Base-by-base conservation (phyloP, 768 basidiomycete genomes). In the Boletus pseudo-olivaceus region DNA sequence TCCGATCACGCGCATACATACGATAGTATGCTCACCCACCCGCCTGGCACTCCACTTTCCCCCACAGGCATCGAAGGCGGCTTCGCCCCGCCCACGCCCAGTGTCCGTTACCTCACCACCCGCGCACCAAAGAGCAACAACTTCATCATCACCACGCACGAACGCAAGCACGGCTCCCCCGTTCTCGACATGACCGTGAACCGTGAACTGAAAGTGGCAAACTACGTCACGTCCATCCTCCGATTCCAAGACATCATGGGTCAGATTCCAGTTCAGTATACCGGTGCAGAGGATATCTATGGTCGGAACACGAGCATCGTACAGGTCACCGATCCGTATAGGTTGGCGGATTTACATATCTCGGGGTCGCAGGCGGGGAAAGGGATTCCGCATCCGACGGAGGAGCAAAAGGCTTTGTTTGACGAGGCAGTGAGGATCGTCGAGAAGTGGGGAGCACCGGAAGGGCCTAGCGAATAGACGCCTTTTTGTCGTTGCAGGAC, bases 231-330 rank as follows among this genome's bases (percentile, higher is more conserved):
- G 0, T n/a, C 37, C 3, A 44, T 64, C 23, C 10, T 26, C 19
- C 14, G 85, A 63, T 76, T 92, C 32, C 72, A 84, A 35, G 42
- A 20, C 5, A 85, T 90, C 67, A 69, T 92, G 82, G 83, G 63
- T 44, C 61, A 1, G 80, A 83, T 29, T 38, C 67, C 63, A 3
- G 10, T 30, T 8, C 66, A 67, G 42, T 60, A 66, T 32, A 78
- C 79, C 0, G 85, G 84, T 2, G 82, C 79, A 42, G 73, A 87
- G 67, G 88, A 92, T 63, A 84, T 90, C 49, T 92, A 92, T 58
- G 84, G 84, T 1, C 57, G 82, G 58, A 76, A 88, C 66, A 85
- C 77, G 9, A 82, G 84, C 67, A 88, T 90, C 56, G 72, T 78
- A 7, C 85, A 81, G 73, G 75, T 71, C 7, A 80, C 49, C 5